Conservation (phyloP, 78 protist species). For the Chrysochromulina tobinii region DNA sequence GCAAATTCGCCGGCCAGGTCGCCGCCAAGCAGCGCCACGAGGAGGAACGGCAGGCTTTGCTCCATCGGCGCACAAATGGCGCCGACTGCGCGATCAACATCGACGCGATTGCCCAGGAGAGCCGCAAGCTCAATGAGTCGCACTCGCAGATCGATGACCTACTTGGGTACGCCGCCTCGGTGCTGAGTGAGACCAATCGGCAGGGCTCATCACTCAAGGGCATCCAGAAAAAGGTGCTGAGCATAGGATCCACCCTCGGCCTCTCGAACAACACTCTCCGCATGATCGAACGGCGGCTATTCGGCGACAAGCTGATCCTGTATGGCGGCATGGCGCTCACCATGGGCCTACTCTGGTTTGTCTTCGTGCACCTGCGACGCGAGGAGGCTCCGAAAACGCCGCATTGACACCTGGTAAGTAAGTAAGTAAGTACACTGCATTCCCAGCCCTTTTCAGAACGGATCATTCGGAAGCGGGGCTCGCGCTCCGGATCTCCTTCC, state of each 20-base stretch:
- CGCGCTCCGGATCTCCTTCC: too few species aligned
- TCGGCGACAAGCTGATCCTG: neutral
- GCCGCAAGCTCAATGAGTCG: neutral
- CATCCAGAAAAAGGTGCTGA: neutral
- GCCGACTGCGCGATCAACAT: neutral
- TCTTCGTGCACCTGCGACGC: neutral
- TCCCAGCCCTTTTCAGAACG: too few species aligned
- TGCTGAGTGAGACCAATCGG: neutral
- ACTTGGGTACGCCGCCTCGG: neutral
- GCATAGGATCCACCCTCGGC: neutral
- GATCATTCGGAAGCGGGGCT: too few species aligned
- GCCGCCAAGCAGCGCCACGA: neutral
- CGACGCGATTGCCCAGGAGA: neutral
- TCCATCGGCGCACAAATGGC: neutral
- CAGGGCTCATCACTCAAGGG: neutral
- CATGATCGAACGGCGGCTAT: neutral
- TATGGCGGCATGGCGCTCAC: conserved; percentile 6
- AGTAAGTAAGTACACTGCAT: too few species aligned
- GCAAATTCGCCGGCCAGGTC: neutral
- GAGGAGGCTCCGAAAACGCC: too few species aligned
- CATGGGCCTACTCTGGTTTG: neutral
- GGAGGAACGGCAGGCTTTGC: conserved; percentile 11
- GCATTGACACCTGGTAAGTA: too few species aligned
- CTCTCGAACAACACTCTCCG: neutral
- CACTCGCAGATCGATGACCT: neutral